Evolutionary conservation across 2,329 filamentous ascomycete genomes (phyloP).

Genomic region (Macrophomina pseudophaseolina): DNA sequence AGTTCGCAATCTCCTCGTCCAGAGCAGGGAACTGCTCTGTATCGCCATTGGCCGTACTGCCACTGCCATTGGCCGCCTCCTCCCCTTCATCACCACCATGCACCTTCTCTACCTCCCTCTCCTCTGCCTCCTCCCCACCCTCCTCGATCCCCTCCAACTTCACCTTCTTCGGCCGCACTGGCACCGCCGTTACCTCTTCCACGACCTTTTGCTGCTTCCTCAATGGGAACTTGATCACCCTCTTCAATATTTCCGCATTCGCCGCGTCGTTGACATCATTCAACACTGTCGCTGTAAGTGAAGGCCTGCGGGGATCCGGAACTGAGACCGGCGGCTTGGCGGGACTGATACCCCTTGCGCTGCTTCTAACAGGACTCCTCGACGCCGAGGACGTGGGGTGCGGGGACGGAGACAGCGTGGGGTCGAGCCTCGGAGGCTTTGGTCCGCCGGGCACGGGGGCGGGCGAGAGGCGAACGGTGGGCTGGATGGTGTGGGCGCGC

Average conservation of each 20-base stretch:
- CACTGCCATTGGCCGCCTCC: conserved; percentile 11
- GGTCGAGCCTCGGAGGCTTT: background rate
- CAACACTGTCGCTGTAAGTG: conserved; percentile 13
- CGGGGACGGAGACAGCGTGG: background rate
- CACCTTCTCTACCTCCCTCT: conserved; percentile 1
- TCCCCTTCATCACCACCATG: background rate
- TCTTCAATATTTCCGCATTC: conserved; percentile 40
- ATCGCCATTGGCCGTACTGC: conserved; percentile 28
- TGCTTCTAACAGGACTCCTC: background rate
- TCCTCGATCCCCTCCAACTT: background rate
- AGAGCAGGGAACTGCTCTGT: conserved; percentile 7
- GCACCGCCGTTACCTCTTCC: background rate
- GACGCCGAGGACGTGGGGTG: background rate
- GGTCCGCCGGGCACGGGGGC: background rate
- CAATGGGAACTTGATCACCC: conserved; percentile 42
- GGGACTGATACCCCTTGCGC: conserved; percentile 1
- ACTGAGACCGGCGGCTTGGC: background rate
- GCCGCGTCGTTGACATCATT: conserved; percentile 22
- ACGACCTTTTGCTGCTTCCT: background rate
- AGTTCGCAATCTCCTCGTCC: background rate
- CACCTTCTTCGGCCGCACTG: background rate
- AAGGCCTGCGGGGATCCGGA: background rate
- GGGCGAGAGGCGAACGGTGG: conserved; percentile 8
- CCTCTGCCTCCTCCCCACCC: background rate
- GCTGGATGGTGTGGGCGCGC: conserved; percentile 34